Evolutionary conservation across 1,284 basidiomycete genomes (phyloP).

Genomic region (Athelia psychrophila): DNA sequence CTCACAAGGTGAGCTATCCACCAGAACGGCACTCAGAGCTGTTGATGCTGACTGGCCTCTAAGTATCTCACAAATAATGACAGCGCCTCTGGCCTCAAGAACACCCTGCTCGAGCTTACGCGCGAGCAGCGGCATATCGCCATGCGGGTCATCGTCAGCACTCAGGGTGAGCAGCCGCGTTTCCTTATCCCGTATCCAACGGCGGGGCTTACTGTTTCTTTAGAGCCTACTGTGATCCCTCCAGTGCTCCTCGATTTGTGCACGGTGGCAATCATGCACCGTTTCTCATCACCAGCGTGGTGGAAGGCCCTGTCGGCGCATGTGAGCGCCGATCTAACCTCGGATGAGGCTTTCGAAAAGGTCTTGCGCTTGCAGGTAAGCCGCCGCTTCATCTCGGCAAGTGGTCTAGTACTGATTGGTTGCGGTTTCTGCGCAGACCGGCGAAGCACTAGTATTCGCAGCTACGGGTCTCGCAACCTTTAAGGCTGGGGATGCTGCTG

Average conservation of each 20-base stretch:
- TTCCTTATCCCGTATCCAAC: slow-evolving; percentile 2
- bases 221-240: slow-evolving; percentile 73
- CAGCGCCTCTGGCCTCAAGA: slow-evolving; percentile 50
- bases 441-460: background rate
- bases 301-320: slow-evolving; percentile 67
- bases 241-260: slow-evolving; percentile 68
- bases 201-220: background rate
- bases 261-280: slow-evolving; percentile 59
- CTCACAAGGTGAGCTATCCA: slow-evolving; percentile 70
- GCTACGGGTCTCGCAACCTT: background rate
- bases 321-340: slow-evolving; percentile 57
- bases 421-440: background rate
- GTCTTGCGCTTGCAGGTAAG: slow-evolving; percentile 61
- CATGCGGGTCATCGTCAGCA: slow-evolving; percentile 71
- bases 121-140: slow-evolving; percentile 71
- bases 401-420: too few relatives aligned
- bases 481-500: too few relatives aligned
- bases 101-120: slow-evolving; percentile 54
- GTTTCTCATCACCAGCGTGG: slow-evolving; percentile 74
- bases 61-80: slow-evolving; percentile 58
- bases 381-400: too few relatives aligned
- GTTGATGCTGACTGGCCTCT: slow-evolving; percentile 44
- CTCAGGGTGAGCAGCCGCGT: slow-evolving; percentile 58
- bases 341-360: slow-evolving; percentile 58
- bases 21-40: too few relatives aligned